These are phyloP conservation scores for Arabidopsis thaliana DNA, from an alignment of 345 rosid genomes.

Conservation along the genomic window TAIR10.1 NC_003076.8:16465501-16466000, in stretches of 20 bases:
- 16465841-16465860: conserved; percentile 24
- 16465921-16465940: neutral
- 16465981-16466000: neutral
- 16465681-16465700: neutral
- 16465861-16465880: neutral
- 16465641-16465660: neutral
- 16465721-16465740: neutral
- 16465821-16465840: neutral
- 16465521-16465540: no score
- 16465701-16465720: no score
- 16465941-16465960: conserved; percentile 4
- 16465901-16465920: neutral
- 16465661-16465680: conserved; percentile 21
- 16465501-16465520: no score
- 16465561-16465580: neutral
- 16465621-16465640: neutral
- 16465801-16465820: neutral
- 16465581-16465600: neutral
- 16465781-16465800: conserved; percentile 32
- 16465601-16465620: neutral
- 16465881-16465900: neutral
- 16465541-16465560: no score
- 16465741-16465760: conserved; percentile 1
- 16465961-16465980: neutral
- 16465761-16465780: conserved; percentile 13